Percentiles rank a stretch among this genome's conserved stretches.
These are phyloP conservation scores for Kwoniella sp. DNA, from an alignment of 768 basidiomycete species.

Conservation along the genomic window DNA sequence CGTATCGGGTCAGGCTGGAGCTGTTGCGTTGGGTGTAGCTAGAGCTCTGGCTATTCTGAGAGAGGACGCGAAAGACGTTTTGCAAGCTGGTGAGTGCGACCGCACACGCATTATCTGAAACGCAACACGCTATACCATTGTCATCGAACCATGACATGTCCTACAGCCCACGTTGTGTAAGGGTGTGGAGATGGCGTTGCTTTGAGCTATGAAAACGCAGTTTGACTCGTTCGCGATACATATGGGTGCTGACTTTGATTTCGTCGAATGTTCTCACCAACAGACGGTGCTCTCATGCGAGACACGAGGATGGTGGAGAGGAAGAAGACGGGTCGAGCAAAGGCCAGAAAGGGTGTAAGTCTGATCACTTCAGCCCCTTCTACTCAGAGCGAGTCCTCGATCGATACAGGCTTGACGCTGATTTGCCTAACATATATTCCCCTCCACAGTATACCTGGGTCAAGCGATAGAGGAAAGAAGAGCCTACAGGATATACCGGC, in stretches of 20 bases:
- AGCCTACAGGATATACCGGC: too few species aligned
- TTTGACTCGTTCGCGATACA: too few species aligned
- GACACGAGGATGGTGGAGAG: constrained; percentile 98
- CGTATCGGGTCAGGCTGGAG: constrained; percentile 88
- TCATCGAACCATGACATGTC: too few species aligned
- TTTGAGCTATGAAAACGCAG: too few species aligned
- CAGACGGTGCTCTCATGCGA: constrained; percentile 81
- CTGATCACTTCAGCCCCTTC: neutral
- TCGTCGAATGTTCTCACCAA: too few species aligned
- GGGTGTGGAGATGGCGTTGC: too few species aligned
- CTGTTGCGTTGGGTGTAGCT: constrained; percentile 63
- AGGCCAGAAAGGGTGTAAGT: constrained; percentile 88
- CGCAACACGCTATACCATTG: too few species aligned
- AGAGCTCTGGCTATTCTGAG: constrained; percentile 62
- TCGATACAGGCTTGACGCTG: too few species aligned
- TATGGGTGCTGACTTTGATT: too few species aligned
- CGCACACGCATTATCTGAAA: neutral
- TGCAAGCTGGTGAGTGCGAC: constrained; percentile 69
- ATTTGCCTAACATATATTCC: constrained; percentile 7
- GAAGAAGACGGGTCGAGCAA: constrained; percentile 91
- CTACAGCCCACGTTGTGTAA: too few species aligned
- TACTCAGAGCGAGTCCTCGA: constrained; percentile 9
- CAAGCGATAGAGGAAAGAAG: constrained; percentile 68
- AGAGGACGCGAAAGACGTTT: constrained; percentile 65
- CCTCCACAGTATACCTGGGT: constrained; percentile 80